Percentiles rank a stretch among this genome's conserved stretches.
Conservation (phyloP, 179 eudicot species). For the Beta lomatogona region DNA sequence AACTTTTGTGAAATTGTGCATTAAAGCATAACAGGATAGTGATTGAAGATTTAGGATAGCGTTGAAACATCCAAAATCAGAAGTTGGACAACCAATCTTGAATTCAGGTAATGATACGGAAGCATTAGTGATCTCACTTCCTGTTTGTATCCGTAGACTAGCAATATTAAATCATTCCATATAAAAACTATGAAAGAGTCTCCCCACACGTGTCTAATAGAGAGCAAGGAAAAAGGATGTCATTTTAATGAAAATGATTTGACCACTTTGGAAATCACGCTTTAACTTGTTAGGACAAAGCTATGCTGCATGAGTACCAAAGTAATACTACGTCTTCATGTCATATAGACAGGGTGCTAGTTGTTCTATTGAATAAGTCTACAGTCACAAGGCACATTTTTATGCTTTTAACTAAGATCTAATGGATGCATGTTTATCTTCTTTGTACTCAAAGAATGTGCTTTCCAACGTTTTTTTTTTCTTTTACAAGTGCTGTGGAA, state of each 20-base stretch:
- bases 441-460: too few relatives aligned
- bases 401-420: too few relatives aligned
- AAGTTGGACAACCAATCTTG: neutral
- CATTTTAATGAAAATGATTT: neutral
- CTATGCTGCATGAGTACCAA: neutral
- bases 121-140: neutral
- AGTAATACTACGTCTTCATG: too few relatives aligned
- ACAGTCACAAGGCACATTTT: too few relatives aligned
- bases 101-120: neutral
- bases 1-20: neutral
- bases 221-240: neutral
- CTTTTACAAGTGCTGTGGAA: too few relatives aligned
- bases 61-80: neutral
- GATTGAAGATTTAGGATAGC: neutral
- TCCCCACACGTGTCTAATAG: neutral
- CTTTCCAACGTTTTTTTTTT: too few relatives aligned
- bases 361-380: too few relatives aligned
- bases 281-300: neutral
- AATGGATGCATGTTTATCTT: too few relatives aligned
- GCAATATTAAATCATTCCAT: neutral
- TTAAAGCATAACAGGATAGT: neutral
- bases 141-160: neutral
- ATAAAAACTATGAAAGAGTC: neutral
- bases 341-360: too few relatives aligned
- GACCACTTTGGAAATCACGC: neutral